Base-by-base conservation (phyloP, 2,329 filamentous ascomycete species). In the Neurospora sp. region DNA sequence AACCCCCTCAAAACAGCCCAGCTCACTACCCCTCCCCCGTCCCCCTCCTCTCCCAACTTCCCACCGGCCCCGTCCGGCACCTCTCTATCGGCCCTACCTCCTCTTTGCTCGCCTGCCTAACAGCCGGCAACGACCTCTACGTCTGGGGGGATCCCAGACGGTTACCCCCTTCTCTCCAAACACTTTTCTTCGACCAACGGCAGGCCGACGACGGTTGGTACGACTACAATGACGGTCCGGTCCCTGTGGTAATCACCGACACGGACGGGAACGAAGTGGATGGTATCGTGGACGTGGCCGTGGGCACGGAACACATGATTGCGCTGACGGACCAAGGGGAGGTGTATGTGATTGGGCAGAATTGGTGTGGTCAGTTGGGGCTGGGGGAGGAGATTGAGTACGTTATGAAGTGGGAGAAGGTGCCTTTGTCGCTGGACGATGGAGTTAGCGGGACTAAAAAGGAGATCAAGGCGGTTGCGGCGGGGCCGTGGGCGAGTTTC, bases 281-380 rank as follows among this genome's bases (percentile, higher is more conserved):
- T 28, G 86, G 91, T 71, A 79, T 91, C 2, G 72, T 81, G 6
- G 88, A 90, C 72, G 80, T 89, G 46, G 85, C 82, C 0, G 75
- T 91, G 6, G 89, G 89, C 0, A 84, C 85, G 42, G 81, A 82
- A 8, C 89, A 91, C 76, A 81, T 87, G n/a, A 79, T 90, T 9
- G 84, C 84, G 6, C 76, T 91, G 33, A 85, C 83, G 0, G 79
- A 80, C 0, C 79, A 82, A 2, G 82, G 83, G 0, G 79, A 79
- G 23, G 77, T 91, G 0, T 90, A 84, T 73, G 84, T 85, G 4
- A 80, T 86, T 62, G 89, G 89, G 0, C 80, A 82, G 42, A 89
- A 90, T 70, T 73, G 73, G 1, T 87, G 86, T 74, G 87, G 88
- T 0, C 89, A 91, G 76, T 81, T 90, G 15, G 89, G 88, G 0